Evolutionary conservation across 2,329 filamentous ascomycete genomes (phyloP), one percentile per base, ranked within the genome.

Genomic region (Aspergillus phoenicis): DNA sequence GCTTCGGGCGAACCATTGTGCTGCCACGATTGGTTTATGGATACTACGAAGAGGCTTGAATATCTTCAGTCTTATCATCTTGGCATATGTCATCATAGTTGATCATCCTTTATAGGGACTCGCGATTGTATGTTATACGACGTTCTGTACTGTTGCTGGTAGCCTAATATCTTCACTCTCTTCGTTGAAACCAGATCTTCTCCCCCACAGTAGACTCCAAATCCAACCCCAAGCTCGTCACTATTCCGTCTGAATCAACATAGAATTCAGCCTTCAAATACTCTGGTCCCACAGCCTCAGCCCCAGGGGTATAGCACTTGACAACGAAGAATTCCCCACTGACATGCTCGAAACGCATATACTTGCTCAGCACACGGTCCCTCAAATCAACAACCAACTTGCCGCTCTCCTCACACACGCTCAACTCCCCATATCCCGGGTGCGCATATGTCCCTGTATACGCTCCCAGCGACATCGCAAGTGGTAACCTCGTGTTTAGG

Each of bases 321-420:
- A 43, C 63, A 2, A 69, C 45, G 15, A 70, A 70, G 43, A 63
- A 70, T 8, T 70, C 64, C 1, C 64, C 64, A 11, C 54, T 66
- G 11, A 58, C 63, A 59, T 70, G 69, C 5, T 54, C 48, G 3
- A 71, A 58, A 7, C 11, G 13, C 4, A 66, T 28, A 1, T 48
- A 24, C 8, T n/a, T 30, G 0, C 52, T 51, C 8, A 58, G 48
- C 2, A 60, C 60, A 3, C 66, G 63, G 17, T 68, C 65, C 1
- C 39, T 54, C 36, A 65, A 39, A 26, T 69, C 58, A 2, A 62
- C 60, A 2, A 20, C 10, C n/a, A 68, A 45, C 0, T 52, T n/a
- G 0, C 48, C 65, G 15, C 53, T 30, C 5, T 22, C 17, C 4
- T 60, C 2, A 8, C 30, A 51, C 15, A 70, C 8, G 8, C 22